phyloP scores from a whole-genome alignment of 2,329 filamentous ascomycete species.

The Karstenula rhodostoma region DNA sequence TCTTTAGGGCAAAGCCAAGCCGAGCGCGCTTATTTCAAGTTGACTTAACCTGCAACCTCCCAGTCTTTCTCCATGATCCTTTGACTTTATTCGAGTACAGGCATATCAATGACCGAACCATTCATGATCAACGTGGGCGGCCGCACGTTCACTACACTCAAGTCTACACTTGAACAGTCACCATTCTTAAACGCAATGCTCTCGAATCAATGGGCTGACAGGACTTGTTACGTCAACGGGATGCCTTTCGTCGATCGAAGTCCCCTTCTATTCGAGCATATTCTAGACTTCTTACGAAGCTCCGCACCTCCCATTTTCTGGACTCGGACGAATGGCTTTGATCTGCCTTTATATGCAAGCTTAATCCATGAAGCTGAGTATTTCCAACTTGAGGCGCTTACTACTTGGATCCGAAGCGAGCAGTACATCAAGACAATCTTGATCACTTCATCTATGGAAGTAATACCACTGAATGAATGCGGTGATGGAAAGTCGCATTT shows the following conservation, averaged over 20 bases:
- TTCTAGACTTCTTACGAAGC: conserved; percentile 2
- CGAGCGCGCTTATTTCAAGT: too few species aligned
- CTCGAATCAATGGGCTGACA: neutral
- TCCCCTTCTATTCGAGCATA: conserved; percentile 1
- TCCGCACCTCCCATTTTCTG: neutral
- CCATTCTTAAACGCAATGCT: conserved; percentile 1
- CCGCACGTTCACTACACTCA: neutral
- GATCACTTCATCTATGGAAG: conserved; percentile 1
- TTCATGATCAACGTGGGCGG: conserved; percentile 1
- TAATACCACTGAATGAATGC: neutral
- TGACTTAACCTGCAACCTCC: too few species aligned
- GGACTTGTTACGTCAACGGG: neutral
- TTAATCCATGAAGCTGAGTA: neutral
- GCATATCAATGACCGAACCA: conserved; percentile 1
- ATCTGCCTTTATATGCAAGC: conserved; percentile 4
- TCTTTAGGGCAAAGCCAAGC: too few species aligned
- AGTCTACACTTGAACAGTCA: conserved; percentile 3
- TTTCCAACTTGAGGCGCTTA: neutral
- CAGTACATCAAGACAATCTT: neutral
- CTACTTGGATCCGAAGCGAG: neutral
- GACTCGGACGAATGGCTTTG: conserved; percentile 1
- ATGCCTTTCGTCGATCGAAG: conserved; percentile 2
- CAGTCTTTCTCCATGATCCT: neutral
- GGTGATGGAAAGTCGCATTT: neutral
- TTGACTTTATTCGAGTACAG: neutral